Percentiles rank a stretch among this genome's conserved stretches.
These are phyloP conservation scores for Penicillium sp. DNA, from an alignment of 2,329 filamentous ascomycete genomes.

Conservation along the genomic window DNA sequence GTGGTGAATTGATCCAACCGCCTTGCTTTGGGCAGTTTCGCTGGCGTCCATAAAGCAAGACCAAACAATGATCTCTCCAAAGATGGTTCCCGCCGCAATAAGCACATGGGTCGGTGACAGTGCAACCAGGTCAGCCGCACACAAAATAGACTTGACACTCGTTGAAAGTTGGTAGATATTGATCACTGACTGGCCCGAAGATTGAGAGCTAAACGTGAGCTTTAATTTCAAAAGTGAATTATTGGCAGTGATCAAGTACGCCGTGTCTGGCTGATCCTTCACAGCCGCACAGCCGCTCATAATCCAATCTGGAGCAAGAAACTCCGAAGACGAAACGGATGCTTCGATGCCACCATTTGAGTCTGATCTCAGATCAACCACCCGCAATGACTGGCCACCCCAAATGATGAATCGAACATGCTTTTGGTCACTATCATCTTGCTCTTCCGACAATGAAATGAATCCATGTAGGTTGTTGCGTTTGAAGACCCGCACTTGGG, in stretches of 20 bases:
- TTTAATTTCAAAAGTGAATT: conserved; percentile 69
- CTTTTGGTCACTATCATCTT: conserved; percentile 12
- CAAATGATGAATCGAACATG: conserved; percentile 57
- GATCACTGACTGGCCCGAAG: conserved; percentile 24
- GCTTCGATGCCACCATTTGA: conserved; percentile 25
- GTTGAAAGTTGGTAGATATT: conserved; percentile 46
- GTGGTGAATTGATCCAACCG: conserved; percentile 50
- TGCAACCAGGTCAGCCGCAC: conserved; percentile 75
- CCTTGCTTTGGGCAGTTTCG: conserved; percentile 13
- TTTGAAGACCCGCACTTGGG: conserved; percentile 34
- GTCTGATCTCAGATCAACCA: conserved; percentile 34
- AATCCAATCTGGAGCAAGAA: conserved; percentile 71
- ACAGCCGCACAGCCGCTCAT: conserved; percentile 59
- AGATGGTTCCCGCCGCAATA: conserved; percentile 86
- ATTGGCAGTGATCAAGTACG: conserved; percentile 77
- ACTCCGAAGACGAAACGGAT: conserved; percentile 41
- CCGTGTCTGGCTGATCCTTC: conserved; percentile 34
- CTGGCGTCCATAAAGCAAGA: conserved; percentile 54
- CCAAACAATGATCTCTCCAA: conserved; percentile 93
- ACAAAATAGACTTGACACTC: conserved; percentile 75
- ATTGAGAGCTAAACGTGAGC: conserved; percentile 13
- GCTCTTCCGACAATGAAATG: conserved; percentile 21
- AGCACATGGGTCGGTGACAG: conserved; percentile 61
- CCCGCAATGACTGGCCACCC: conserved; percentile 63
- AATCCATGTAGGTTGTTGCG: conserved; percentile 43